These are phyloP conservation scores for Tolypocladium guangdongense DNA, from an alignment of 2,329 filamentous ascomycete genomes.

Conservation along the genomic window DNA sequence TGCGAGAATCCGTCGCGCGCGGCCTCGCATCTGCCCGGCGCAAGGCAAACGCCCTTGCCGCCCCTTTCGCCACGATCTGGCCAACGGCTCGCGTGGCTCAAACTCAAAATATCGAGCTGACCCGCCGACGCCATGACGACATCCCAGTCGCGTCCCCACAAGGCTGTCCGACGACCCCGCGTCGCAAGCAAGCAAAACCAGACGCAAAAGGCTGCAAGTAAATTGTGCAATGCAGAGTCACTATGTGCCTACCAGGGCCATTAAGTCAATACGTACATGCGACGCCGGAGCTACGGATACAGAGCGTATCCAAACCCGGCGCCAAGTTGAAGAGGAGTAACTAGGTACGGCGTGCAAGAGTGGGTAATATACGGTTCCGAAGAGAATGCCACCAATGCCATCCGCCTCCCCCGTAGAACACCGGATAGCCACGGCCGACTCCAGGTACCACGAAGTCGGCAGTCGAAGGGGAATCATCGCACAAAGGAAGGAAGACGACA, in stretches of 20 bases:
- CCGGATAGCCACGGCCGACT: conserved; percentile 7
- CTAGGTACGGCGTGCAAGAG: conserved; percentile 7
- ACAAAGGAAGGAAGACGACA: conserved; percentile 1
- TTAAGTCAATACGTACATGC: conserved; percentile 15
- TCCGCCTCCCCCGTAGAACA: conserved; percentile 6
- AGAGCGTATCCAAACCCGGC: conserved; percentile 7
- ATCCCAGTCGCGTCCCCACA: background rate
- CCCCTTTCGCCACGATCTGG: background rate
- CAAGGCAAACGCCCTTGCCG: background rate
- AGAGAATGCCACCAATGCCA: conserved; percentile 4
- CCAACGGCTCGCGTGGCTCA: background rate
- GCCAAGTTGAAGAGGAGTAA: conserved; percentile 15
- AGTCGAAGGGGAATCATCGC: conserved; percentile 11
- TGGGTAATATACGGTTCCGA: conserved; percentile 5
- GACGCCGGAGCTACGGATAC: conserved; percentile 4
- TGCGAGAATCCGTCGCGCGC: background rate
- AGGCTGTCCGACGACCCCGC: background rate
- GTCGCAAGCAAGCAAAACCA: too few species aligned
- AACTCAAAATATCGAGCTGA: background rate
- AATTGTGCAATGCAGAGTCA: conserved; percentile 19
- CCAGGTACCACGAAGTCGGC: conserved; percentile 3
- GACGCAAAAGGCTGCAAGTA: too few species aligned
- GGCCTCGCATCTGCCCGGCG: background rate
- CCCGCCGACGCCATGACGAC: background rate
- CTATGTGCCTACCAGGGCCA: conserved; percentile 21